These are phyloP conservation scores for Pseudocercospora cruenta DNA, from an alignment of 2,329 filamentous ascomycete genomes.

Conservation along the genomic window DNA sequence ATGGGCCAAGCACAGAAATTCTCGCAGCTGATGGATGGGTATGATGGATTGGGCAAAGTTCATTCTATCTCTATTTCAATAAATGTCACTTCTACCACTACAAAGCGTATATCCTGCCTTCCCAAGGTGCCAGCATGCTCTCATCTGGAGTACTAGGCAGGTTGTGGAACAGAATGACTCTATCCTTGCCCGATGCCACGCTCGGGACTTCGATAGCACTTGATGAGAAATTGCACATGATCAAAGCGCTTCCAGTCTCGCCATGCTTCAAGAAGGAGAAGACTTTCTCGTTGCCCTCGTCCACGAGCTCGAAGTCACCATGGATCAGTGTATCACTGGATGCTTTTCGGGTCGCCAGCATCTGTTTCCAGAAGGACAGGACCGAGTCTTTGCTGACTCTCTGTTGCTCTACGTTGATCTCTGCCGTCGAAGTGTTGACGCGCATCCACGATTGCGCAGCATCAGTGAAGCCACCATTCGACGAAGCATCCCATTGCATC, in stretches of 20 bases:
- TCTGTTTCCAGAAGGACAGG: conserved; percentile 61
- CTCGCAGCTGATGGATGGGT: not conserved
- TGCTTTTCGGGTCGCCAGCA: conserved; percentile 28
- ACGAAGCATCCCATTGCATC: conserved; percentile 64
- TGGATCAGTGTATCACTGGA: conserved; percentile 29
- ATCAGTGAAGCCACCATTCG: conserved; percentile 64
- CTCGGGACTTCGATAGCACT: not conserved
- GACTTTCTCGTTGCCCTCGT: conserved; percentile 22
- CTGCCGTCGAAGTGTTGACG: conserved; percentile 10
- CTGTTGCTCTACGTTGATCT: conserved; percentile 44
- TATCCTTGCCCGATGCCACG: not conserved
- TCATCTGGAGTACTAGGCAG: not conserved
- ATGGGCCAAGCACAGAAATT: not conserved
- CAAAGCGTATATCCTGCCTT: conserved; percentile 15
- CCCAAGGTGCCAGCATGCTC: conserved; percentile 15
- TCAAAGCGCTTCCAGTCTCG: conserved; percentile 3
- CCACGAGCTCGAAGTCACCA: conserved; percentile 28
- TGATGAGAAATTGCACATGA: conserved; percentile 14
- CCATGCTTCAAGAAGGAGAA: conserved; percentile 22
- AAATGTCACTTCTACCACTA: not conserved
- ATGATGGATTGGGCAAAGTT: not conserved
- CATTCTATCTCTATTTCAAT: not conserved
- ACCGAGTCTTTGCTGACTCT: conserved; percentile 51
- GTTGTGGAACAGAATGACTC: conserved; percentile 13
- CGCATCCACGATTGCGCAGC: conserved; percentile 23